A percentile compares a stretch with the other conserved stretches of the same genome.
Conservation (phyloP, 495 filamentous ascomycete genomes). For the Chaetomidium leptoderma region DNA sequence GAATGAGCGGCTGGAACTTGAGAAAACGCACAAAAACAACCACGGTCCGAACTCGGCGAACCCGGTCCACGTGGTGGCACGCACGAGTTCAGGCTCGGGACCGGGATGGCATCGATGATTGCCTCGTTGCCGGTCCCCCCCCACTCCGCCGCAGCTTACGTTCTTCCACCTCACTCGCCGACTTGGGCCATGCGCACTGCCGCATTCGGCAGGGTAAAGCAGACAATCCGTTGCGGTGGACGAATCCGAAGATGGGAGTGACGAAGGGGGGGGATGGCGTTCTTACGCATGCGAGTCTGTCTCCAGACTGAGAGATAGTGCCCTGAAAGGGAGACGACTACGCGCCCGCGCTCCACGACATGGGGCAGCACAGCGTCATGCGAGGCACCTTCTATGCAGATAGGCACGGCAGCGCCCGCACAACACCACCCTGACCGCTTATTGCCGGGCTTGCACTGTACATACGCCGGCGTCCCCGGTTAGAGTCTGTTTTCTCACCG, state of each 20-base stretch:
- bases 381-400: neutral
- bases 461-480: too few relatives aligned
- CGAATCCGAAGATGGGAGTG: neutral
- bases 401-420: neutral
- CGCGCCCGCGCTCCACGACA: neutral
- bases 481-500: too few relatives aligned
- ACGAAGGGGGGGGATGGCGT: neutral
- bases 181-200: neutral
- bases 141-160: too few relatives aligned
- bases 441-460: neutral
- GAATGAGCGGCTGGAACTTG: too few relatives aligned
- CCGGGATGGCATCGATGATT: neutral
- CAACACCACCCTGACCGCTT: constrained; percentile 3
- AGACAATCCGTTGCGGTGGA: neutral
- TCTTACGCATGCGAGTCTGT: neutral
- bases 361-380: neutral
- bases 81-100: neutral
- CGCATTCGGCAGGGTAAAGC: neutral
- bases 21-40: neutral
- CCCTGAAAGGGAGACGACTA: neutral
- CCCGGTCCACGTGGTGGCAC: neutral
- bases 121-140: neutral
- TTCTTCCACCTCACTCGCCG: neutral
- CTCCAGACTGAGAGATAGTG: neutral
- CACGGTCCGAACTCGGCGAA: neutral